A percentile compares a stretch with the other conserved stretches of the same genome.
Conservation (phyloP, 768 basidiomycete species). For the Suillus clintonianus region DNA sequence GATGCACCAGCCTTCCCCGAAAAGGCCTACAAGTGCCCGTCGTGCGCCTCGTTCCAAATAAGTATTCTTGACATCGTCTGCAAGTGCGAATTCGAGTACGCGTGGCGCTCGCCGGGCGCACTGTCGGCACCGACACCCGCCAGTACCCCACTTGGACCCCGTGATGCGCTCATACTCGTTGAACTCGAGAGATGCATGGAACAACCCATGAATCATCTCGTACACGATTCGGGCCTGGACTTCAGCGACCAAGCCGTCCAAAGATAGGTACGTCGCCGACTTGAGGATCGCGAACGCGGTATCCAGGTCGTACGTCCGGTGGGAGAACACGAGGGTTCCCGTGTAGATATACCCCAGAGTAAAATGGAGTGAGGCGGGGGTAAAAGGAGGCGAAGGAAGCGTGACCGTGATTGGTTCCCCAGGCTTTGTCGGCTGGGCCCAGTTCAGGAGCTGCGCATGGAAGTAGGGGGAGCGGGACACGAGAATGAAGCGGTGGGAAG, state of each 20-base stretch:
- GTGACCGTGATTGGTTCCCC: slow-evolving; percentile 60
- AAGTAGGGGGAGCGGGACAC: slow-evolving; percentile 91
- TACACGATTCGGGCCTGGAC: slow-evolving; percentile 80
- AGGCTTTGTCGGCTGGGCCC: slow-evolving; percentile 40
- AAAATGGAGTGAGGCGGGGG: slow-evolving; percentile 91
- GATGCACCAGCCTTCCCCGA: slow-evolving; percentile 88
- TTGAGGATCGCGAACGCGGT: slow-evolving; percentile 90
- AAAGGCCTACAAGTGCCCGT: slow-evolving; percentile 77
- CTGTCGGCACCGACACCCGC: slow-evolving; percentile 82
- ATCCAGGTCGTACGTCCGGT: slow-evolving; percentile 88
- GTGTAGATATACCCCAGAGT: slow-evolving; percentile 94
- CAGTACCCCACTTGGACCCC: slow-evolving; percentile 76
- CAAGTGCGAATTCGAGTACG: slow-evolving; percentile 77
- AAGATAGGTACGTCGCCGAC: slow-evolving; percentile 76
- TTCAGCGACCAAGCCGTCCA: slow-evolving; percentile 75
- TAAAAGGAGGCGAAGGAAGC: slow-evolving; percentile 91
- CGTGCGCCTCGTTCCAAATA: slow-evolving; percentile 72
- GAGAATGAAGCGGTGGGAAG: slow-evolving; percentile 91
- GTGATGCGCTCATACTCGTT: slow-evolving; percentile 77
- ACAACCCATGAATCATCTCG: slow-evolving; percentile 90
- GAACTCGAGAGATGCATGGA: slow-evolving; percentile 81
- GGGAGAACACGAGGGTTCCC: slow-evolving; percentile 90
- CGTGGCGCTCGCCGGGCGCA: slow-evolving; percentile 81
- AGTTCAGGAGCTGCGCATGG: slow-evolving; percentile 72
- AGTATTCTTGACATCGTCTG: slow-evolving; percentile 75